These are phyloP conservation scores for Podaxis carcinomalis DNA, from an alignment of 768 basidiomycete genomes.

Conservation along the genomic window DNA sequence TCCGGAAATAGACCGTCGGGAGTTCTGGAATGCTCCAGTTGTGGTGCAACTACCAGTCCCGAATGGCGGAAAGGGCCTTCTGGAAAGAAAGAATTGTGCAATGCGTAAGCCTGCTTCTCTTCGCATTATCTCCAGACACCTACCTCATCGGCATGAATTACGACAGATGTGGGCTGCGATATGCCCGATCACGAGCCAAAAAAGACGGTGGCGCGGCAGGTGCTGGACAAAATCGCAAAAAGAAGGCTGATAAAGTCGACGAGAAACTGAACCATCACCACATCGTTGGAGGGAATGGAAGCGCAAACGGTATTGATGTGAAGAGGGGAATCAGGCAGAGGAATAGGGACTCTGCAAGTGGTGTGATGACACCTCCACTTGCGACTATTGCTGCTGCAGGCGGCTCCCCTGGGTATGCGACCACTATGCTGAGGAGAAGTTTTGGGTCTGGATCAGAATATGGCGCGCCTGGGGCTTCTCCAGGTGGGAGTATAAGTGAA, in stretches of 20 bases:
- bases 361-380: constrained; percentile 6
- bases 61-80: constrained; percentile 92
- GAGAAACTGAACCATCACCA: neutral
- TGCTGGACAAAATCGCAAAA: constrained; percentile 59
- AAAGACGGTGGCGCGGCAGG: constrained; percentile 63
- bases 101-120: constrained; percentile 62
- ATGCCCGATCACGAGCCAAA: constrained; percentile 84
- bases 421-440: constrained; percentile 4
- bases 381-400: constrained; percentile 8
- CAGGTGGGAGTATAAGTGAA: constrained; percentile 1
- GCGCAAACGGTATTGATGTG: constrained; percentile 11
- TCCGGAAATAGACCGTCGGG: constrained; percentile 62
- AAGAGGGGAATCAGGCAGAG: constrained; percentile 30
- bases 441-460: constrained; percentile 9
- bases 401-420: constrained; percentile 9
- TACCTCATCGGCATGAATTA: constrained; percentile 4
- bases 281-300: constrained; percentile 4
- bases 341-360: neutral
- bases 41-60: constrained; percentile 76
- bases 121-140: constrained; percentile 4
- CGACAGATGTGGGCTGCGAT: constrained; percentile 76
- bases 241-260: constrained; percentile 35
- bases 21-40: constrained; percentile 70
- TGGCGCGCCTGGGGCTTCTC: constrained; percentile 1
- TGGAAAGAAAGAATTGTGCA: constrained; percentile 88